Evolutionary conservation across 2,329 filamentous ascomycete genomes (phyloP), one percentile per base, ranked within the genome.

Genomic region (Nectriaceae sp.): DNA sequence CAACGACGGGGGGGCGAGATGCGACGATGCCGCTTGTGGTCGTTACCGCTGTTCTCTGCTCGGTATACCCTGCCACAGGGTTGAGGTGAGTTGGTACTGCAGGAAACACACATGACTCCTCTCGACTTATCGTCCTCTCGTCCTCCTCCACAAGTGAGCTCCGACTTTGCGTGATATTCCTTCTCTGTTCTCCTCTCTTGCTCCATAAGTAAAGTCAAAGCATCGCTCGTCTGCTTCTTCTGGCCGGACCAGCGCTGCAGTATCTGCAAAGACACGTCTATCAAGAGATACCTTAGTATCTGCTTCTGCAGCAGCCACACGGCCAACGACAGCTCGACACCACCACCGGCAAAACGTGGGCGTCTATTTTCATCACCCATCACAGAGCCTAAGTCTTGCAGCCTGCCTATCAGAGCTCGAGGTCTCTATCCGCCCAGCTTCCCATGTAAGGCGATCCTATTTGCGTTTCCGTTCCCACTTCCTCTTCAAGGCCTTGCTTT

Each of bases 321-420:
- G n/a, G 16, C 33, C 33, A 36, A 40, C 47, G 35, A 44, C 48
- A 49, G 47, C 41, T 78, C 75, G 74, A 75, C 70, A 68, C 61
- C 53, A 52, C 55, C 18, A 45, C 24, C 47, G 29, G 47, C n/a
- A 36, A n/a, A 50, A 42, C 44, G 48, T 52, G 56, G 62, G 65
- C 64, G 60, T 65, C 61, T 59, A 58, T 53, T 53, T 46, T 45
- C 49, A 55, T 53, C 43, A 29, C 52, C 44, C 54, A 54, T 64
- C 56, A 60, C 57, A 52, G 39, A 43, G 50, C 42, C 51, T 52
- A 55, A 59, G 56, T 50, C 41, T 59, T 6, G 6, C 35, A 44
- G 21, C 49, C 59, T 61, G 31, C 63, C 63, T 65, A 65, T 65
- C 63, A 64, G 54, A 60, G 33, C 47, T 35, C 54, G 46, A 37